Evolutionary conservation across 257 asterid species (phyloP), one percentile per base, ranked within the genome.

Genomic region (Fraxinus quadrangulata): DNA sequence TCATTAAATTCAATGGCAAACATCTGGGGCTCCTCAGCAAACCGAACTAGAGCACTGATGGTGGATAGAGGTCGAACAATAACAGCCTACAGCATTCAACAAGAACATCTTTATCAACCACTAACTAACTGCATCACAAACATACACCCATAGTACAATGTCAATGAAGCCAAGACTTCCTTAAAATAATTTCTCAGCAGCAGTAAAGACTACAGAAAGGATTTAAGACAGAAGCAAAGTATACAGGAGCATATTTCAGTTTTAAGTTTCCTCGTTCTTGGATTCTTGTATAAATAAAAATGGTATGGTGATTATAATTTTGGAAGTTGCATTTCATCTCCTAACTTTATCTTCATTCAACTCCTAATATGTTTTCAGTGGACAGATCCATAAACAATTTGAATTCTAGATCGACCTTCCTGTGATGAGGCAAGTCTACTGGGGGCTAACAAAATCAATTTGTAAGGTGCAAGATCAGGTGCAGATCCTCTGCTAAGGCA

Each of bases 11-110:
- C 99, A 83, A 95, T 84, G 82, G 98, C 99, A 80, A 95, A 95
- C 99, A 93, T 91, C 88, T 95, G 99, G 75, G 99, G 99, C 94
- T 95, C 99, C 94, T 95, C 99, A 69, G 97, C 92, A 87, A 92
- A 93, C 72, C 98, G 93, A 85, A 95, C 99, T 81, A 95, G 99
- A 79, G 97, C 98, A 84, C 96, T 86, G 77, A 95, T 93, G 33
- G 98, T 82, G 71, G 99, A 90, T 84, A 95, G 81, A 74, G 99
- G 98, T 33, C 97, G 96, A 78, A 91, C 98, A 65, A 87, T 88
- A 79, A 93, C 97, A 84, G 97, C 98, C 99, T 95, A 94, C 89
- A 84, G 72, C 75, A 85, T 77, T 80, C 78, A 79, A 78, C 45
- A 79, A 72, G 45, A 82, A 68, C 65, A 74, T 70, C 63, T n/a